These are phyloP conservation scores for Daldinia bambusicola DNA, from an alignment of 495 filamentous ascomycete genomes.

Conservation along the genomic window DNA sequence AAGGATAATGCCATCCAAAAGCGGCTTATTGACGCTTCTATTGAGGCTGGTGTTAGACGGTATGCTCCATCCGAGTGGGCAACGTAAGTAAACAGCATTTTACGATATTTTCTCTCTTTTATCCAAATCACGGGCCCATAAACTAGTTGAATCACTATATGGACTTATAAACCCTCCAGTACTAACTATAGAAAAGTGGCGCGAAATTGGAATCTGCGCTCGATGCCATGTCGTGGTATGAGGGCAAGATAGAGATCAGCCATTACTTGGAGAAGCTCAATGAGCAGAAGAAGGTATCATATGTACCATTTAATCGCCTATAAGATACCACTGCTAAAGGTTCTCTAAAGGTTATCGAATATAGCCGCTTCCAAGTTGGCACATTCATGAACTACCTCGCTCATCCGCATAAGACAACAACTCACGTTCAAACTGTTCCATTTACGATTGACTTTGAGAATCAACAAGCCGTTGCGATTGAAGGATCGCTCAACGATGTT, in stretches of 20 bases:
- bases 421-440: conserved; percentile 53
- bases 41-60: conserved; percentile 64
- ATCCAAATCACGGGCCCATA: neutral
- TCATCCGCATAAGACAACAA: conserved; percentile 57
- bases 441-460: conserved; percentile 57
- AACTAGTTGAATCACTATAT: neutral
- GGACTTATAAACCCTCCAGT: neutral
- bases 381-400: conserved; percentile 63
- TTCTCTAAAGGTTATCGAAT: conserved; percentile 60
- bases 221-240: conserved; percentile 55
- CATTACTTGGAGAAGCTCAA: conserved; percentile 63
- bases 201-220: conserved; percentile 23
- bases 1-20: conserved; percentile 51
- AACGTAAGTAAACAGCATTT: conserved; percentile 33
- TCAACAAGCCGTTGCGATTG: conserved; percentile 56
- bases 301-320: no score
- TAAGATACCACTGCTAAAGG: neutral
- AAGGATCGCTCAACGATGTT: conserved; percentile 52
- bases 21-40: conserved; percentile 62
- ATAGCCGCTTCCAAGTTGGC: conserved; percentile 65
- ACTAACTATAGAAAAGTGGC: neutral
- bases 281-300: conserved; percentile 57
- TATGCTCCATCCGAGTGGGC: conserved; percentile 63
- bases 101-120: neutral
- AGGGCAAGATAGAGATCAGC: conserved; percentile 56